phyloP scores from a whole-genome alignment of 345 rosid genomes.

The Hibiscus tridactylites region DNA sequence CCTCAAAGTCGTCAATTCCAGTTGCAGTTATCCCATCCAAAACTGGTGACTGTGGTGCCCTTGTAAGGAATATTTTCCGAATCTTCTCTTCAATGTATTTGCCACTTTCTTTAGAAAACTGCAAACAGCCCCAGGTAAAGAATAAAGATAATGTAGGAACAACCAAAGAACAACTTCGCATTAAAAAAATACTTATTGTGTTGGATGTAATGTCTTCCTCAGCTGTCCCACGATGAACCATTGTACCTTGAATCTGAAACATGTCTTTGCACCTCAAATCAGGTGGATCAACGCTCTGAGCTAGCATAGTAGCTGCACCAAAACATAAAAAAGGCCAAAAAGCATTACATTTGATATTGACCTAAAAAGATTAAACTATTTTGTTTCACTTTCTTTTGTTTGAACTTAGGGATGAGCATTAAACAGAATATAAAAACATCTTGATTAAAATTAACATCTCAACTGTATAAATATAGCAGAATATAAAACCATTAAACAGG shows the following conservation, averaged over 20 bases:
- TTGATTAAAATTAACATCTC: too few species aligned
- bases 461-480: not conserved
- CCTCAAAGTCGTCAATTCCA: too few species aligned
- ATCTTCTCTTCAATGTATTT: constrained; percentile 35
- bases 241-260: constrained; percentile 43
- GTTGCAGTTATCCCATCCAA: too few species aligned
- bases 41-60: too few species aligned
- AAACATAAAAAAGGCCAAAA: not conserved
- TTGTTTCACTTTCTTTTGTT: too few species aligned
- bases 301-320: constrained; percentile 44
- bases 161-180: not conserved
- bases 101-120: constrained; percentile 40
- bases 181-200: constrained; percentile 19
- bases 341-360: not conserved
- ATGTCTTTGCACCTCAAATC: constrained; percentile 51
- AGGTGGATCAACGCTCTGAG: constrained; percentile 39
- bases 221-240: constrained; percentile 30
- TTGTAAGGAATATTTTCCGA: too few species aligned
- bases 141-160: not conserved
- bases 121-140: not conserved
- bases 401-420: too few species aligned
- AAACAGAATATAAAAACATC: too few species aligned
- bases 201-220: constrained; percentile 37
- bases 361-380: not conserved
- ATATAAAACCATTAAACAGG: not conserved